These are phyloP conservation scores for Geotrichum reessii DNA, from an alignment of 1,139 yeast species.

Conservation along the genomic window DNA sequence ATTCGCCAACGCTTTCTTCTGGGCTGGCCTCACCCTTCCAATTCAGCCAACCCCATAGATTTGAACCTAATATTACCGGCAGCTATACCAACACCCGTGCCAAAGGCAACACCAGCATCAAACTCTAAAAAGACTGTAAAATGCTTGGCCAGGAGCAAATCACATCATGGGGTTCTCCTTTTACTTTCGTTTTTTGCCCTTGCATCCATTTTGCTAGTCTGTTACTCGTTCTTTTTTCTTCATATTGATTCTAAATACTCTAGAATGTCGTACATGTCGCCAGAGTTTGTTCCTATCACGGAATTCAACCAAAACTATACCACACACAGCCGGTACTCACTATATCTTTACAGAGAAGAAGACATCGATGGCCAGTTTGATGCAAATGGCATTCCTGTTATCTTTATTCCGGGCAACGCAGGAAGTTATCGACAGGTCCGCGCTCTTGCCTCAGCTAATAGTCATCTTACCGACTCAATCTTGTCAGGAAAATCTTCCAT, in stretches of 20 bases:
- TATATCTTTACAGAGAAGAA: conserved; percentile 56
- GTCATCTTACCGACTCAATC: conserved; percentile 38
- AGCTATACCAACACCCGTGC: neutral
- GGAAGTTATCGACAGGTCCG: conserved; percentile 78
- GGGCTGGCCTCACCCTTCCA: neutral
- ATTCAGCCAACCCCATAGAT: neutral
- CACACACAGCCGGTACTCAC: conserved; percentile 65
- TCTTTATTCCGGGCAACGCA: conserved; percentile 86
- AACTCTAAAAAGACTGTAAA: neutral
- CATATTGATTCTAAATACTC: conserved; percentile 21
- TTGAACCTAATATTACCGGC: neutral
- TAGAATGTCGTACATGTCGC: conserved; percentile 37
- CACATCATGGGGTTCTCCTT: neutral
- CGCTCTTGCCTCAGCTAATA: conserved; percentile 68
- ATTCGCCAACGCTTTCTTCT: neutral
- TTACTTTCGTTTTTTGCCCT: neutral
- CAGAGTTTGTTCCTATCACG: conserved; percentile 64
- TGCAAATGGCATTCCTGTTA: conserved; percentile 67
- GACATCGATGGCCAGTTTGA: conserved; percentile 38
- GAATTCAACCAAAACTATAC: conserved; percentile 64
- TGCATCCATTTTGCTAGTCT: neutral
- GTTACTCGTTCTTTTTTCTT: conserved; percentile 10
- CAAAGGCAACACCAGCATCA: neutral
- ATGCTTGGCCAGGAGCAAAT: neutral
- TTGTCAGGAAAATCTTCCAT: neutral